Evolutionary conservation across 148 eudicot genomes (phyloP).

Genomic region (Persicaria maculosa): DNA sequence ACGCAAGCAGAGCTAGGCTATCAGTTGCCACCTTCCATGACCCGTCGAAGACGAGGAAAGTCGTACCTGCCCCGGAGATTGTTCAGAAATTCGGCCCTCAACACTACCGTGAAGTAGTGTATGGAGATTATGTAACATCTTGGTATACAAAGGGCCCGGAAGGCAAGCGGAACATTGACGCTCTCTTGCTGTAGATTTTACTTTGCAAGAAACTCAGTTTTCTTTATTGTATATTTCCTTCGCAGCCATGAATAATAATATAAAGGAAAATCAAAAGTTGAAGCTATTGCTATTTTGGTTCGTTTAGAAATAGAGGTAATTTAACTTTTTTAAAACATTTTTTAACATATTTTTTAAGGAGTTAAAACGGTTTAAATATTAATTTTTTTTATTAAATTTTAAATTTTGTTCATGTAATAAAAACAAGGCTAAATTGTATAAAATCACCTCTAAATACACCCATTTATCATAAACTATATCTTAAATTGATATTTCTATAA

Average conservation of each 20-base stretch:
- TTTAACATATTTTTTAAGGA: no score
- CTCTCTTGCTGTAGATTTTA: constrained; percentile 38
- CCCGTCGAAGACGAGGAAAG: constrained; percentile 60
- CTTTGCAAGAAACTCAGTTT: background rate
- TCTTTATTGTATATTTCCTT: background rate
- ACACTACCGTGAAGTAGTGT: constrained; percentile 44
- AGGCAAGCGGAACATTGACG: constrained; percentile 82
- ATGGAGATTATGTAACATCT: constrained; percentile 85
- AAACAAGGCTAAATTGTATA: no score
- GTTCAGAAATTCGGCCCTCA: constrained; percentile 29
- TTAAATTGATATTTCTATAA: no score
- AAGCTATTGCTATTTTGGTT: no score
- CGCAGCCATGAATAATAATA: background rate
- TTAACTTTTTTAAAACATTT: no score
- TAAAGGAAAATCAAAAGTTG: no score
- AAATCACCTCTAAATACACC: no score
- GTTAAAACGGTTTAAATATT: no score
- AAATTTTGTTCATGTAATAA: no score
- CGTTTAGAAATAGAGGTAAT: no score
- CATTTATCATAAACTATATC: no score
- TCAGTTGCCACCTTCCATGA: constrained; percentile 97
- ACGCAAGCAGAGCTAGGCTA: constrained; percentile 53
- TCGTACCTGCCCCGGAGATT: constrained; percentile 54
- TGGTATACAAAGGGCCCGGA: constrained; percentile 98
- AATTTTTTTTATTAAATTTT: no score